Evolutionary conservation across 768 basidiomycete species (phyloP), one percentile per base, ranked within the genome.

Genomic region (Amanita polypyramis): DNA sequence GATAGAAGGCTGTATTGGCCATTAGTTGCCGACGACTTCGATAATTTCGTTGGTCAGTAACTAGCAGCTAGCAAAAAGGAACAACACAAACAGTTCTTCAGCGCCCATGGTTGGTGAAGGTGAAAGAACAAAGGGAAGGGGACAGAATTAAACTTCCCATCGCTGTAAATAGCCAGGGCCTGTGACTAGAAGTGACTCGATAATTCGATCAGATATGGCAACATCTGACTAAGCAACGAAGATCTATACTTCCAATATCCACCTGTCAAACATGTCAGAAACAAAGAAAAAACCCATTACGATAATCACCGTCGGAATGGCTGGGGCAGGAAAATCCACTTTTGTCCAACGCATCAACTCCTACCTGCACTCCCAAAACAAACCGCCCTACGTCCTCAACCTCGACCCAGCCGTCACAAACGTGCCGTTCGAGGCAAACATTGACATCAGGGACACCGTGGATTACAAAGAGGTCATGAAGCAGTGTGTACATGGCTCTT

Each of bases 401-500:
- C 83, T 99, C 51, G 96, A 99, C 64, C 96, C 96, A 5, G 96
- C 96, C 1, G 95, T 98, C 2, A 75, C 86, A 6, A 83, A 84
- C 50, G 74, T 92, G 34, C 91, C 94, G 2, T 99, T 92, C 60
- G 90, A 93, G 51, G 81, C 94, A 21, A 98, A 98, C 62, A 97
- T 99, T 52, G 96, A 99, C 63, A 98, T 99, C 44, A 70, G 96
- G 52, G 96, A 99, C 64, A 99, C 96, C 9, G 82, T 99, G 17
- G 87, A 98, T 62, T 99, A 98, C 65, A 79, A 85, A 54, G 87
- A 99, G 66, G 95, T 99, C 56, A 99, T 99, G 96, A 94, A 96
- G 77, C 93, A 97, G 92, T 96, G 73, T 72, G 85, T 82, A 49
- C 54, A 19, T 56, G 58, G 58, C 32, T 51, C 46, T 61, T 59